Evolutionary conservation across 2,329 filamentous ascomycete species (phyloP).

Genomic region (Hirsutella thompsonii): DNA sequence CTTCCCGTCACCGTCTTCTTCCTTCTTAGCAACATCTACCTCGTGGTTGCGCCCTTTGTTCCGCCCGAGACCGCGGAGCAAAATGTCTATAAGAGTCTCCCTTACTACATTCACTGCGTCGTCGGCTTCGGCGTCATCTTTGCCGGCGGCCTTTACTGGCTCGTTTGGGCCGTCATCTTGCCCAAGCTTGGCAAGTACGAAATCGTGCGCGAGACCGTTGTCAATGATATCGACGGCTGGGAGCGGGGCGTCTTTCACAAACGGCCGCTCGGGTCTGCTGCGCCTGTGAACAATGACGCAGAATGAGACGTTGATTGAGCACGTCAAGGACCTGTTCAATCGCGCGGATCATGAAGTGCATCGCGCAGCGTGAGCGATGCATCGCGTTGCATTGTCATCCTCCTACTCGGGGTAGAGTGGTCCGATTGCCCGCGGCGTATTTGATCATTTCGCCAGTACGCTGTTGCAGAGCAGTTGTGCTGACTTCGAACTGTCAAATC

Average conservation of each 20-base stretch:
- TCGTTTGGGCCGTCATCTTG: slow-evolving; percentile 39
- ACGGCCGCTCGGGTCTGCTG: slow-evolving; percentile 17
- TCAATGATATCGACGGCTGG: slow-evolving; percentile 51
- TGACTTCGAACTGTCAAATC: no score
- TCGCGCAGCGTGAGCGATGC: no score
- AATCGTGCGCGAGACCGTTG: slow-evolving; percentile 37
- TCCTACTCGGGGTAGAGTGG: no score
- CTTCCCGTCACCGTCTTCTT: slow-evolving; percentile 45
- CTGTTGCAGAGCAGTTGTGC: no score
- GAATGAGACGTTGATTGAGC: no score
- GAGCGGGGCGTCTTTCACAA: slow-evolving; percentile 40
- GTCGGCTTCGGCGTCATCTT: slow-evolving; percentile 42
- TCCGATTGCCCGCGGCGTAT: no score
- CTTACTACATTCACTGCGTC: slow-evolving; percentile 45
- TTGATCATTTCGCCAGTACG: no score
- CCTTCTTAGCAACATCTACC: slow-evolving; percentile 46
- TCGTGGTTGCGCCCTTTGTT: slow-evolving; percentile 46
- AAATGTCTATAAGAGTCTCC: slow-evolving; percentile 38
- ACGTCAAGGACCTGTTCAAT: no score
- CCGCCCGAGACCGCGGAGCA: slow-evolving; percentile 34
- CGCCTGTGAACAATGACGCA: no score
- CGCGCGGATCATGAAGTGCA: no score
- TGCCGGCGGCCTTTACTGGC: slow-evolving; percentile 41
- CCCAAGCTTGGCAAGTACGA: slow-evolving; percentile 40
- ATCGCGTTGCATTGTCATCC: no score